These are phyloP conservation scores for Creolimax fragrantissima DNA, from an alignment of 78 protist genomes.

Conservation along the genomic window DNA sequence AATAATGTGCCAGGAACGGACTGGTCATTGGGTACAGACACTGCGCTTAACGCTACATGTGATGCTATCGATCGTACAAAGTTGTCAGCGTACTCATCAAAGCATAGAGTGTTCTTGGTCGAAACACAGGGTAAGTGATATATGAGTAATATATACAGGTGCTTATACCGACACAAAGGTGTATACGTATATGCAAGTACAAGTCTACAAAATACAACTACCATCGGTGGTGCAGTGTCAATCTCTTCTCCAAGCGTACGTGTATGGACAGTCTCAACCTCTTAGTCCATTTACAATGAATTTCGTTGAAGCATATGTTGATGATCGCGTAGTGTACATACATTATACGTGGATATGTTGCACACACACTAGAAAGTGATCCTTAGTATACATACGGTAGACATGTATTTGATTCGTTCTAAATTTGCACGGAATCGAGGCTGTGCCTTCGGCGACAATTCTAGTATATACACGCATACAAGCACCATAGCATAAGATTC, in stretches of 20 bases:
- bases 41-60: constrained; percentile 61
- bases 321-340: neutral
- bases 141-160: no score
- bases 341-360: neutral
- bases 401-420: no score
- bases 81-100: constrained; percentile 53
- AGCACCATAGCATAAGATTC: no score
- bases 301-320: neutral
- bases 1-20: constrained; percentile 72
- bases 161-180: no score
- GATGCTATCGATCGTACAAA: constrained; percentile 48
- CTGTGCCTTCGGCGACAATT: no score
- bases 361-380: neutral
- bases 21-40: constrained; percentile 51
- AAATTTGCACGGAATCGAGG: no score
- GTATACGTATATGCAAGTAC: neutral
- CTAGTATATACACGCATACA: no score
- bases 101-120: constrained; percentile 51
- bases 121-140: constrained; percentile 50
- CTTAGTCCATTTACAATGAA: no score
- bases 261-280: no score
- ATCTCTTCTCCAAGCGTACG: no score
- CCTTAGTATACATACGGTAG: neutral
- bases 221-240: neutral
- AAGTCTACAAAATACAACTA: neutral